Percentiles rank a stretch among this genome's conserved stretches.
phyloP scores from a whole-genome alignment of 306 rosid genomes.

The Trifolium pratense region DNA sequence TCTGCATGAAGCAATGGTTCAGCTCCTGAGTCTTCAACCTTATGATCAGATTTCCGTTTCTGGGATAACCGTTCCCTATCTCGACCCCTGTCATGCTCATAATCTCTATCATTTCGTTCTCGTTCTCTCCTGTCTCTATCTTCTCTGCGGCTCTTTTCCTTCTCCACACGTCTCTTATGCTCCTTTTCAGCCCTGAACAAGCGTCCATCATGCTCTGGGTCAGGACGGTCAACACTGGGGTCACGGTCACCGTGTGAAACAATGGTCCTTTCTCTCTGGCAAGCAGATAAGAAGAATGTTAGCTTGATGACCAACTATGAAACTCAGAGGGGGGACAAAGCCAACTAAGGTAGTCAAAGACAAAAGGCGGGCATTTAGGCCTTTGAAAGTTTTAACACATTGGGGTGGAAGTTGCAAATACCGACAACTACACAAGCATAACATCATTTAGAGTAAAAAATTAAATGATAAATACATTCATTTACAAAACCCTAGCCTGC shows the following conservation, averaged over 20 bases:
- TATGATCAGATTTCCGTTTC: conserved; percentile 68
- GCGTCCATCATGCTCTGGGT: conserved; percentile 72
- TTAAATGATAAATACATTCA: conserved; percentile 14
- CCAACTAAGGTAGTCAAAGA: neutral
- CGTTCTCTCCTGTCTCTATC: conserved; percentile 82
- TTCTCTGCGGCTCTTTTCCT: conserved; percentile 82
- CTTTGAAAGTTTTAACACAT: conserved; percentile 25
- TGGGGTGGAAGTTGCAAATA: conserved; percentile 20
- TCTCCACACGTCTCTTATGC: conserved; percentile 79
- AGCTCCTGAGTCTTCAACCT: conserved; percentile 70
- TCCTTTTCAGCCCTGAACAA: conserved; percentile 78
- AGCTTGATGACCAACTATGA: conserved; percentile 43
- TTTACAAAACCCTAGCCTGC: conserved; percentile 40
- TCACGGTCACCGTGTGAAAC: conserved; percentile 78
- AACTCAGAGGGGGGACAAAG: conserved; percentile 33
- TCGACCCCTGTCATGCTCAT: conserved; percentile 73
- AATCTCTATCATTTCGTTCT: conserved; percentile 78
- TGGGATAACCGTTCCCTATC: conserved; percentile 69
- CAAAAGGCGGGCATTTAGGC: neutral
- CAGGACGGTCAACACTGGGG: conserved; percentile 89
- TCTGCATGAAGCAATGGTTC: conserved; percentile 80
- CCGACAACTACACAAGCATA: neutral
- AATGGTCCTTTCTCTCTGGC: conserved; percentile 76
- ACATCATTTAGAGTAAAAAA: conserved; percentile 30
- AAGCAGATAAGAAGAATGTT: conserved; percentile 42